A percentile compares a stretch with the other conserved stretches of the same genome.
These are phyloP conservation scores for Tuber brumale DNA, from an alignment of 495 filamentous ascomycete genomes.

Conservation along the genomic window DNA sequence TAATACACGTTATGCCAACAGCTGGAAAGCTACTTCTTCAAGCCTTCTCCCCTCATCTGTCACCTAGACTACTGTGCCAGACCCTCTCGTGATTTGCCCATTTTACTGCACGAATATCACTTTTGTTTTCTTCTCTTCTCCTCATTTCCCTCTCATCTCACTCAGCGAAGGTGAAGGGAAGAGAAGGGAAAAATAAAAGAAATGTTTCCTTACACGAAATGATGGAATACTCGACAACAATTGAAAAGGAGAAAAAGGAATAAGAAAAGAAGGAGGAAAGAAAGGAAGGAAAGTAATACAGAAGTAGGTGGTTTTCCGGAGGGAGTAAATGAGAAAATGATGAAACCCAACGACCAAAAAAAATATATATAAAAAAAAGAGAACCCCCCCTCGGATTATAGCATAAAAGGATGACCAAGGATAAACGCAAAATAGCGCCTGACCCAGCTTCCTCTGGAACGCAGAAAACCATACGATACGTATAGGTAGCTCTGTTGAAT, in stretches of 20 bases:
- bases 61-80: neutral
- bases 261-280: slow-evolving; percentile 13
- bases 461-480: neutral
- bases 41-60: neutral
- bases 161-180: neutral
- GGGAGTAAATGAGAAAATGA: neutral
- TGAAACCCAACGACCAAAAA: neutral
- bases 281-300: slow-evolving; percentile 9
- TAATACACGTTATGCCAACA: neutral
- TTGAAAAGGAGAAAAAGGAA: slow-evolving; percentile 11
- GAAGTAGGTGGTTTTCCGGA: neutral
- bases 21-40: neutral
- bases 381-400: neutral
- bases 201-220: slow-evolving; percentile 19
- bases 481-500: slow-evolving; percentile 4
- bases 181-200: slow-evolving; percentile 13
- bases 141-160: neutral
- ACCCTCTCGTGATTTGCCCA: neutral
- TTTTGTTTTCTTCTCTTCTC: neutral
- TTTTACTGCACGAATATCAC: neutral
- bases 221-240: slow-evolving; percentile 19
- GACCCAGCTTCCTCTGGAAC: neutral
- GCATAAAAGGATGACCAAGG: neutral
- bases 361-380: neutral
- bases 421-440: neutral